Evolutionary conservation across 495 filamentous ascomycete species (phyloP).

Genomic region (Xylaria nigripes): DNA sequence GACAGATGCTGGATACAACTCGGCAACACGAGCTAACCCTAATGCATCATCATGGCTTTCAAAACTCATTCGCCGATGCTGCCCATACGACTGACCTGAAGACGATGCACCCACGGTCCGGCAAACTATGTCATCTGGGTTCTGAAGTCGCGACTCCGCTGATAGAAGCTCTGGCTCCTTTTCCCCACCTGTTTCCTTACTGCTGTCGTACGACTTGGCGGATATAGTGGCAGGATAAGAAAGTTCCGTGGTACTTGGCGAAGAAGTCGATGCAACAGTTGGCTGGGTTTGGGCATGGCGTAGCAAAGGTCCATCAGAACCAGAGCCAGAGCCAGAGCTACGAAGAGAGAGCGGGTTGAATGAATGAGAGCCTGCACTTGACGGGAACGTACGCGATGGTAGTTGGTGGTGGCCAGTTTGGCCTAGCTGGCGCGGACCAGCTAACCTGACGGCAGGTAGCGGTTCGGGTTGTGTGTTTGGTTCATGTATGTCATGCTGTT

Average conservation of each 20-base stretch:
- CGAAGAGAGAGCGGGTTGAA: slow-evolving; percentile 7
- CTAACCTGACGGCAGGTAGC: slow-evolving; percentile 6
- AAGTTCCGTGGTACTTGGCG: slow-evolving; percentile 1
- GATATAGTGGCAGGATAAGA: slow-evolving; percentile 5
- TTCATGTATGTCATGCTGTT: slow-evolving; percentile 33
- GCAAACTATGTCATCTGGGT: slow-evolving; percentile 30
- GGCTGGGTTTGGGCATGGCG: slow-evolving; percentile 18
- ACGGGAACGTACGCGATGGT: slow-evolving; percentile 15
- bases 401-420: slow-evolving; percentile 9
- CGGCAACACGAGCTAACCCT: slow-evolving; percentile 25
- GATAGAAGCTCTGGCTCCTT: slow-evolving; percentile 47
- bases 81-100: slow-evolving; percentile 11
- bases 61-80: slow-evolving; percentile 17
- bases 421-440: slow-evolving; percentile 6
- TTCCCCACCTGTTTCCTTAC: slow-evolving; percentile 64
- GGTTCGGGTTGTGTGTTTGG: slow-evolving; percentile 35
- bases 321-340: background rate
- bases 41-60: slow-evolving; percentile 21
- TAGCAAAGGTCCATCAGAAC: slow-evolving; percentile 8
- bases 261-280: background rate
- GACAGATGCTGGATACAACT: slow-evolving; percentile 44
- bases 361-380: slow-evolving; percentile 1
- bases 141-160: slow-evolving; percentile 44
- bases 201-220: slow-evolving; percentile 49
- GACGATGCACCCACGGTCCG: slow-evolving; percentile 6